A percentile compares a stretch with the other conserved stretches of the same genome.
Evolutionary conservation across 1,139 yeast species (phyloP).

Genomic region (Blastobotrys malaysiensis): DNA sequence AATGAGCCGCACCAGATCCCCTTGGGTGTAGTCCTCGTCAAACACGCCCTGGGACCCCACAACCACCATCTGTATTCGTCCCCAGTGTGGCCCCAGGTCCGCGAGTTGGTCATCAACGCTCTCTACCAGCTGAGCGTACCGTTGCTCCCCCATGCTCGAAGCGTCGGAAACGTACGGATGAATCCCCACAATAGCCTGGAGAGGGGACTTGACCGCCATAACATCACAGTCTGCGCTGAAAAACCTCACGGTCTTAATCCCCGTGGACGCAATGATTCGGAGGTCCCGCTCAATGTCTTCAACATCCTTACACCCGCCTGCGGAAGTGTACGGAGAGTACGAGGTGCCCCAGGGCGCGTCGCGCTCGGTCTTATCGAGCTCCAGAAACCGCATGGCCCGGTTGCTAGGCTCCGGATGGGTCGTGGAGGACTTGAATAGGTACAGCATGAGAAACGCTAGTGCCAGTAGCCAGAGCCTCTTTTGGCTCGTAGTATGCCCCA

Average conservation of each 20-base stretch:
- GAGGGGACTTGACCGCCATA: slow-evolving; percentile 18
- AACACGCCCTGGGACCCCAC: slow-evolving; percentile 29
- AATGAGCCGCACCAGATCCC: slow-evolving; percentile 25
- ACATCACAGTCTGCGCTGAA: slow-evolving; percentile 26
- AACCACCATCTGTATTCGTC: slow-evolving; percentile 23
- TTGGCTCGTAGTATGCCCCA: background rate
- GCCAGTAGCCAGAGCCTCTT: background rate
- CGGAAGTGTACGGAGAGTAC: slow-evolving; percentile 71
- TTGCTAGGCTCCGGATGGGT: background rate
- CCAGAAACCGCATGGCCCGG: background rate
- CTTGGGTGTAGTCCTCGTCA: slow-evolving; percentile 21
- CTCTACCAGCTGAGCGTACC: slow-evolving; percentile 8
- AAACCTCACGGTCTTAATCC: slow-evolving; percentile 22
- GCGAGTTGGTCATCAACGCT: slow-evolving; percentile 21
- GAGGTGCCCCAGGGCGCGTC: slow-evolving; percentile 58
- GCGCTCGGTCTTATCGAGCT: background rate
- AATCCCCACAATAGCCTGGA: slow-evolving; percentile 24
- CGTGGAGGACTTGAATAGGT: background rate
- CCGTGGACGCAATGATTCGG: slow-evolving; percentile 42
- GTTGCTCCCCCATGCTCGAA: slow-evolving; percentile 4
- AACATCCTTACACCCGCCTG: slow-evolving; percentile 69
- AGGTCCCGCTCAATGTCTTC: slow-evolving; percentile 57
- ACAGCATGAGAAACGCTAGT: background rate
- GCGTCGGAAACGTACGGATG: slow-evolving; percentile 21
- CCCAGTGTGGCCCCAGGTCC: slow-evolving; percentile 22